Conservation (phyloP, 1,139 yeast genomes). For the Kazachstania sp. region DNA sequence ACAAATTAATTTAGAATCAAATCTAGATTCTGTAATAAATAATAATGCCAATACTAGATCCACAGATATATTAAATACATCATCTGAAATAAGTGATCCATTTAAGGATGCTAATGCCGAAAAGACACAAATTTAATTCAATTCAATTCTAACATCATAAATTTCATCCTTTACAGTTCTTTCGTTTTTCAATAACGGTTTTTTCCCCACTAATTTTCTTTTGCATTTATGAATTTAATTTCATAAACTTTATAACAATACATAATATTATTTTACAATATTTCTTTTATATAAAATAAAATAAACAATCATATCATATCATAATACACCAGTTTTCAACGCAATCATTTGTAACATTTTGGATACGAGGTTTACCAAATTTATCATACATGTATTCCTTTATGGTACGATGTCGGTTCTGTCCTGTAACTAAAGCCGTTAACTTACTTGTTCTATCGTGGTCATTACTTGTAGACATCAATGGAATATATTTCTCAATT, state of each 20-base stretch:
- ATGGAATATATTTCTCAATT: conserved; percentile 45
- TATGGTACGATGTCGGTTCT: not conserved
- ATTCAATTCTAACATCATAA: not conserved
- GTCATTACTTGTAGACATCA: conserved; percentile 41
- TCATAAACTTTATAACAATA: not conserved
- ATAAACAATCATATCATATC: not conserved
- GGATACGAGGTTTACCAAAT: not conserved
- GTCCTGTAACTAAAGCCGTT: not conserved
- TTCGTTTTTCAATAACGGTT: not conserved
- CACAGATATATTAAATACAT: not conserved
- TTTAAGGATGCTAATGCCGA: conserved; percentile 3
- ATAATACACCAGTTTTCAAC: not conserved
- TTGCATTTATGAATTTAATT: not conserved
- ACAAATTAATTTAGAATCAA: not conserved
- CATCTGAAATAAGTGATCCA: conserved; percentile 4
- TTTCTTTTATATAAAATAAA: too few relatives aligned
- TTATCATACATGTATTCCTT: not conserved
- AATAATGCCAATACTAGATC: not conserved
- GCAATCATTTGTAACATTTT: not conserved
- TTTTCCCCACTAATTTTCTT: not conserved
- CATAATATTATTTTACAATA: not conserved
- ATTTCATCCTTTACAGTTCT: not conserved
- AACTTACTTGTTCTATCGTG: not conserved
- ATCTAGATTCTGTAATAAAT: not conserved
- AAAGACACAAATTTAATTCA: not conserved